Conservation (phyloP, 2,329 filamentous ascomycete genomes). For the Acephala macrosclerotiorum region DNA sequence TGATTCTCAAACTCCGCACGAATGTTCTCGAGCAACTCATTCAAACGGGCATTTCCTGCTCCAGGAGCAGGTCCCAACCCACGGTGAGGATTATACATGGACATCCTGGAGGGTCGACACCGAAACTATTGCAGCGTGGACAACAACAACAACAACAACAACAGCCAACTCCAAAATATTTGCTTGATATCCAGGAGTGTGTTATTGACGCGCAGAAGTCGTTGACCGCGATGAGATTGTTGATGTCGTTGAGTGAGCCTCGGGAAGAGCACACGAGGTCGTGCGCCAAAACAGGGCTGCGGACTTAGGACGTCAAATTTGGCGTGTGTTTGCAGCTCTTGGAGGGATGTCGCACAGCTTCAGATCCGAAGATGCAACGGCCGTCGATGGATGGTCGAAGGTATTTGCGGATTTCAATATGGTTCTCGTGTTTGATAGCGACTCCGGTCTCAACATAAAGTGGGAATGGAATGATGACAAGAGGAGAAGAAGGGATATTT, state of each 20-base stretch:
- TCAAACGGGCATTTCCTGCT: constrained; percentile 69
- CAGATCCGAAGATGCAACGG: constrained; percentile 3
- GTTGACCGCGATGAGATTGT: constrained; percentile 5
- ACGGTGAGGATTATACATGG: constrained; percentile 90
- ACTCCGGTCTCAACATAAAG: no score
- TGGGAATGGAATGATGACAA: constrained; percentile 6
- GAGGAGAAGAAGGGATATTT: constrained; percentile 7
- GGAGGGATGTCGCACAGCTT: constrained; percentile 9
- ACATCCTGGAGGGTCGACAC: constrained; percentile 52
- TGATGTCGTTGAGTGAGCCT: constrained; percentile 14
- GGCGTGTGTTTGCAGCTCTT: constrained; percentile 26
- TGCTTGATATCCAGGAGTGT: not conserved
- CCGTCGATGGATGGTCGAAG: not conserved
- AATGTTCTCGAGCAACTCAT: constrained; percentile 90
- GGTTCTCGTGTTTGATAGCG: not conserved
- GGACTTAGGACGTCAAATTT: constrained; percentile 13
- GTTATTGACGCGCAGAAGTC: constrained; percentile 8
- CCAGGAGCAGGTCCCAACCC: constrained; percentile 77
- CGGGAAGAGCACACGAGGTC: constrained; percentile 20
- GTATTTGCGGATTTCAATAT: not conserved
- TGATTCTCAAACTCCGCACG: constrained; percentile 90
- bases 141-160: constrained; percentile 18
- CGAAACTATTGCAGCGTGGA: constrained; percentile 10
- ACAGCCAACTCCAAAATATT: constrained; percentile 20
- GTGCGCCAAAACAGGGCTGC: constrained; percentile 29